These are phyloP conservation scores for Sideroxylon spinosum DNA, from an alignment of 179 eudicot species.

Conservation along the genomic window DNA sequence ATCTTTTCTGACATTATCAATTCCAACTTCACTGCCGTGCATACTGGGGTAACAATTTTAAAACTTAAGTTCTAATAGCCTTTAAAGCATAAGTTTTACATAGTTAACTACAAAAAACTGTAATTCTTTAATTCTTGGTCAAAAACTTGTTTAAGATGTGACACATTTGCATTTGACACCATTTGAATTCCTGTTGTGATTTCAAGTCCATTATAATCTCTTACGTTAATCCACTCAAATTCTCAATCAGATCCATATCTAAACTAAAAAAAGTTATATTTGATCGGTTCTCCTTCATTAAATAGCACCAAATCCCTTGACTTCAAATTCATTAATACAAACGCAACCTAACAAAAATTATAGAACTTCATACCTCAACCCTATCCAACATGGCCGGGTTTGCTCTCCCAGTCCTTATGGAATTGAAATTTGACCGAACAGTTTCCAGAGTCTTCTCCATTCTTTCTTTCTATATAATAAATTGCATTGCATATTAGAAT, in stretches of 20 bases:
- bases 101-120: background rate
- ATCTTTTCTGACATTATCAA: too few relatives aligned
- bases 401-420: constrained; percentile 86
- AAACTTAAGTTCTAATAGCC: too few relatives aligned
- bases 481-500: background rate
- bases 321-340: too few relatives aligned
- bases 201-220: too few relatives aligned
- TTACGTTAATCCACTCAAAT: too few relatives aligned
- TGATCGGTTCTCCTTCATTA: too few relatives aligned
- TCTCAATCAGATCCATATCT: too few relatives aligned
- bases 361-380: constrained; percentile 51
- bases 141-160: background rate
- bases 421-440: constrained; percentile 61
- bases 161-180: background rate
- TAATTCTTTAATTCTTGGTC: background rate
- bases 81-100: too few relatives aligned
- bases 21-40: too few relatives aligned
- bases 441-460: constrained; percentile 96
- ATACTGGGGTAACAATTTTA: too few relatives aligned
- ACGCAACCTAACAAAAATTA: background rate
- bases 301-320: too few relatives aligned
- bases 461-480: constrained; percentile 63
- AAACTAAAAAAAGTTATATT: too few relatives aligned
- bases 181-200: background rate
- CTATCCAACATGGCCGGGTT: constrained; percentile 88